Conservation (phyloP, 345 rosid species). For the Heritiera littoralis region DNA sequence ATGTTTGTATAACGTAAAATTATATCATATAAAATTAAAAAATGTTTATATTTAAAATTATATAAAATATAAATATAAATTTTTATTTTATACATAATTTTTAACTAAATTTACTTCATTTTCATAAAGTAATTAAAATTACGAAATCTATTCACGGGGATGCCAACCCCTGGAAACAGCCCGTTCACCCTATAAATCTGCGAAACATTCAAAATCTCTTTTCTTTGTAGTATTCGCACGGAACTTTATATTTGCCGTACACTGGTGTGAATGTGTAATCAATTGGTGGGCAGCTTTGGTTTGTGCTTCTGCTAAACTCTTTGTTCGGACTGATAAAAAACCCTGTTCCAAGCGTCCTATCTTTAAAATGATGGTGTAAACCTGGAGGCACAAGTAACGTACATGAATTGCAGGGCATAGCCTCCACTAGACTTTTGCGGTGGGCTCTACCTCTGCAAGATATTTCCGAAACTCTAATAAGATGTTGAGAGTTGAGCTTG, state of each 20-base stretch:
- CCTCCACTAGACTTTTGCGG: neutral
- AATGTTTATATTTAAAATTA: no score
- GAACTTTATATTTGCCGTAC: neutral
- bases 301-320: neutral
- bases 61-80: no score
- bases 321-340: constrained; percentile 8
- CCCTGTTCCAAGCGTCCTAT: neutral
- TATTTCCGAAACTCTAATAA: neutral
- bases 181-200: constrained; percentile 1
- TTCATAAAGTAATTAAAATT: no score
- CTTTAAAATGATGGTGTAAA: neutral
- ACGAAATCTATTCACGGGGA: no score
- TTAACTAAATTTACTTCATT: no score
- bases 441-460: neutral
- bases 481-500: neutral
- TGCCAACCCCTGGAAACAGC: neutral
- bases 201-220: neutral
- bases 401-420: neutral
- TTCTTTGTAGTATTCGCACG: neutral
- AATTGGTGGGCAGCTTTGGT: neutral
- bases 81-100: no score
- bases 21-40: no score
- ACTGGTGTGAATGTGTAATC: neutral
- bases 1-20: no score
- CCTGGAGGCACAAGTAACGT: neutral